Percentiles rank a stretch among this genome's conserved stretches.
Conservation (phyloP, 345 rosid species). For the Excoecaria cochinchinensis region DNA sequence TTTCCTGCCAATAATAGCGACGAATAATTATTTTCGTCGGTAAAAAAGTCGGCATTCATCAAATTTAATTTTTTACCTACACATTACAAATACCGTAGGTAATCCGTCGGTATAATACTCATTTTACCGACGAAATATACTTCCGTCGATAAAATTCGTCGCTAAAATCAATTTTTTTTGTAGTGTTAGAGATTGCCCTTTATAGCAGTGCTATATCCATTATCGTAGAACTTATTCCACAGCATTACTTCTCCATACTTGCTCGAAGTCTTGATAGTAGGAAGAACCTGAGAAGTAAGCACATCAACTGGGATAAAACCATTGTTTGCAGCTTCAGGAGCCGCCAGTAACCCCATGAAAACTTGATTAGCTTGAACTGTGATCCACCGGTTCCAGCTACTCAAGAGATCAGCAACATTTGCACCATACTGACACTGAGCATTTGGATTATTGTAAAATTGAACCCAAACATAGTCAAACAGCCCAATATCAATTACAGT, state of each 20-base stretch:
- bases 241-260: constrained; percentile 29
- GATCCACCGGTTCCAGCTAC: constrained; percentile 18
- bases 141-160: no score
- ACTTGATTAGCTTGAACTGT: neutral
- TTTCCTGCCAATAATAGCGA: no score
- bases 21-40: no score
- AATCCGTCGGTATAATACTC: no score
- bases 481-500: constrained; percentile 14
- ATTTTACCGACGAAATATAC: no score
- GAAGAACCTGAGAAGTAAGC: constrained; percentile 24
- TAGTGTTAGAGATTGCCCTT: neutral
- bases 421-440: constrained; percentile 2
- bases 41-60: no score
- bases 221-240: constrained; percentile 22
- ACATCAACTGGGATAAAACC: constrained; percentile 18
- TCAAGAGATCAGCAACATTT: neutral
- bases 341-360: constrained; percentile 18
- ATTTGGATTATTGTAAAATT: constrained; percentile 17
- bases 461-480: constrained; percentile 23
- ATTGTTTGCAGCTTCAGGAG: constrained; percentile 15
- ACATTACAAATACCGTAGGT: no score
- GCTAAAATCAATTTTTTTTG: no score
- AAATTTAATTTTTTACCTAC: no score
- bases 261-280: constrained; percentile 12
- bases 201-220: constrained; percentile 20